Percentiles rank a stretch among this genome's conserved stretches.
Conservation (phyloP, 2,329 filamentous ascomycete genomes). For the Hymenoscyphus scutula region DNA sequence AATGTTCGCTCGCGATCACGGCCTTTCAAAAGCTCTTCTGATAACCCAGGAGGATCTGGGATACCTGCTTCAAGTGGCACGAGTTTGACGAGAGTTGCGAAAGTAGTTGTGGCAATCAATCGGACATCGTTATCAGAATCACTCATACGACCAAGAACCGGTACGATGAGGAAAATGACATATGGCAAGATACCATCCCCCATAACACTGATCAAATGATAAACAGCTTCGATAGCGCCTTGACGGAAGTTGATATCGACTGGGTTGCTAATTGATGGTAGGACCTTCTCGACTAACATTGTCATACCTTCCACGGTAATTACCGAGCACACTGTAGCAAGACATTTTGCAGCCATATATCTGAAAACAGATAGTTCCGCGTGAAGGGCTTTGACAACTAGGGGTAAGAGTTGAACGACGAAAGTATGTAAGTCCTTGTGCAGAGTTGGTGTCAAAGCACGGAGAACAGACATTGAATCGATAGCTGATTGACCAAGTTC, state of each 20-base stretch:
- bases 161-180: slow-evolving; percentile 97
- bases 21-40: slow-evolving; percentile 81
- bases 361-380: slow-evolving; percentile 88
- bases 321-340: slow-evolving; percentile 95
- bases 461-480: slow-evolving; percentile 87
- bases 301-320: slow-evolving; percentile 96
- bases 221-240: slow-evolving; percentile 91
- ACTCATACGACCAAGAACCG: slow-evolving; percentile 95
- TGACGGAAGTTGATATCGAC: slow-evolving; percentile 86
- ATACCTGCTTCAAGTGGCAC: slow-evolving; percentile 97
- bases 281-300: slow-evolving; percentile 85
- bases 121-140: slow-evolving; percentile 96
- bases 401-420: slow-evolving; percentile 77
- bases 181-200: slow-evolving; percentile 94
- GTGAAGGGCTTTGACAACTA: slow-evolving; percentile 83
- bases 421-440: slow-evolving; percentile 73
- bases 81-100: slow-evolving; percentile 93
- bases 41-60: slow-evolving; percentile 90
- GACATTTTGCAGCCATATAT: slow-evolving; percentile 95
- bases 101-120: slow-evolving; percentile 91
- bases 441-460: slow-evolving; percentile 90
- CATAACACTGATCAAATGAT: slow-evolving; percentile 98
- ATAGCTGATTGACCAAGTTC: slow-evolving; percentile 87
- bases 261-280: slow-evolving; percentile 89
- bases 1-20: slow-evolving; percentile 94